phyloP scores from a whole-genome alignment of 2,329 filamentous ascomycete species.

The Colletotrichum sp. region DNA sequence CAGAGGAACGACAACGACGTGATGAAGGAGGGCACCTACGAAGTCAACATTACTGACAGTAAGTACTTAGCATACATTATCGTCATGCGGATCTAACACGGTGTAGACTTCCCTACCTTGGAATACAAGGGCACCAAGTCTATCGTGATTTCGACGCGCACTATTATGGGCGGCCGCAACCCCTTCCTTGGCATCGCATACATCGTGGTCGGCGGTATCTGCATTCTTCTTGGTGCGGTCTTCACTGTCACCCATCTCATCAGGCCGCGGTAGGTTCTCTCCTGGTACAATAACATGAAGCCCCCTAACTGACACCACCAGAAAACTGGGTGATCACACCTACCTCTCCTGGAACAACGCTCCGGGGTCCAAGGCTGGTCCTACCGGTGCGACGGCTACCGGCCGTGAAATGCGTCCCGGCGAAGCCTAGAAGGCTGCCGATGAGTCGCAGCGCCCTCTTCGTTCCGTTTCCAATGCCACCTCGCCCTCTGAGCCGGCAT shows the following conservation, averaged over 20 bases:
- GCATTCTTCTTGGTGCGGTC: slow-evolving; percentile 83
- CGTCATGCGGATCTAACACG: neutral
- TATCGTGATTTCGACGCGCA: slow-evolving; percentile 86
- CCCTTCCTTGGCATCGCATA: slow-evolving; percentile 97
- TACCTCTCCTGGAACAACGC: slow-evolving; percentile 93
- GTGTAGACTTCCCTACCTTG: slow-evolving; percentile 77
- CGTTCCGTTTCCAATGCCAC: slow-evolving; percentile 5
- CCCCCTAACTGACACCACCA: slow-evolving; percentile 35
- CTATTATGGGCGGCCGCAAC: slow-evolving; percentile 93
- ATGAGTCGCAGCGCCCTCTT: slow-evolving; percentile 23
- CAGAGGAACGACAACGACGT: slow-evolving; percentile 75
- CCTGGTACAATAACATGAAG: neutral
- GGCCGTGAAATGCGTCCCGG: slow-evolving; percentile 61
- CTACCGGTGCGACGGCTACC: slow-evolving; percentile 50
- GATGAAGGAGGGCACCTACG: slow-evolving; percentile 76
- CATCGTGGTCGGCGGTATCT: slow-evolving; percentile 90
- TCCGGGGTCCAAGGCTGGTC: slow-evolving; percentile 48
- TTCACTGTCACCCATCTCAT: slow-evolving; percentile 93
- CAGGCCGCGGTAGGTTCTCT: slow-evolving; percentile 72
- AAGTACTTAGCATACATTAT: slow-evolving; percentile 42
- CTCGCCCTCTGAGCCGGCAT: neutral
- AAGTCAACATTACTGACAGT: slow-evolving; percentile 80
- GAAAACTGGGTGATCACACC: slow-evolving; percentile 97
- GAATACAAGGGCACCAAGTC: slow-evolving; percentile 88
- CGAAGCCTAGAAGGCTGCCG: slow-evolving; percentile 43